These are phyloP conservation scores for Arabis alpina DNA, from an alignment of 345 rosid species.

Conservation along the genomic window DNA sequence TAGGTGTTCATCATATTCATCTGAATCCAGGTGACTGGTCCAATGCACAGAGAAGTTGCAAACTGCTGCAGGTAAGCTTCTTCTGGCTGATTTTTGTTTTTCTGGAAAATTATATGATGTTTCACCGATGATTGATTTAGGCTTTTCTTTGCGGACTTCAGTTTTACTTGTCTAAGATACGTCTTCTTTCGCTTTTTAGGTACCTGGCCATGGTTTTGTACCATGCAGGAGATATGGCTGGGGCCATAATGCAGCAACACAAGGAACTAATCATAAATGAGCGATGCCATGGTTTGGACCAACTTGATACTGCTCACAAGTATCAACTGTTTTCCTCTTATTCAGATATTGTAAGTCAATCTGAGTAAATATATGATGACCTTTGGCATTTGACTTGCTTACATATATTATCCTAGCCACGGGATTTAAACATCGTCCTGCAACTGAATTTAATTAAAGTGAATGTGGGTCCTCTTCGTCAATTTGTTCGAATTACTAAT, in stretches of 20 bases:
- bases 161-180: slow-evolving; percentile 6
- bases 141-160: neutral
- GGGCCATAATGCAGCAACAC: slow-evolving; percentile 98
- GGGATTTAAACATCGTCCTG: no score
- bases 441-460: neutral
- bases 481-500: neutral
- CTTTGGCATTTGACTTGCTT: slow-evolving; percentile 7
- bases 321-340: slow-evolving; percentile 16
- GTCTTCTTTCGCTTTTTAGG: slow-evolving; percentile 50
- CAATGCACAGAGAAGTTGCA: slow-evolving; percentile 98
- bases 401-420: no score
- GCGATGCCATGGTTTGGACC: slow-evolving; percentile 97
- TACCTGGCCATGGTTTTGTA: slow-evolving; percentile 99
- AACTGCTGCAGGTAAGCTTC: slow-evolving; percentile 86
- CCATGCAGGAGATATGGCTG: slow-evolving; percentile 99
- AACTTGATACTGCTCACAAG: slow-evolving; percentile 99
- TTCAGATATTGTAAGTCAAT: neutral
- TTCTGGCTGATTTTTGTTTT: slow-evolving; percentile 4
- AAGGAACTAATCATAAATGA: slow-evolving; percentile 98
- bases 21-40: slow-evolving; percentile 91
- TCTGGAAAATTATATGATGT: neutral
- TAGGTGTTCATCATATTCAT: slow-evolving; percentile 22
- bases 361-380: neutral
- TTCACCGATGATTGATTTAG: neutral
- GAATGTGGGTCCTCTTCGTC: neutral